phyloP scores from a whole-genome alignment of 2,329 filamentous ascomycete genomes.

The Botryotinia narcissicola region DNA sequence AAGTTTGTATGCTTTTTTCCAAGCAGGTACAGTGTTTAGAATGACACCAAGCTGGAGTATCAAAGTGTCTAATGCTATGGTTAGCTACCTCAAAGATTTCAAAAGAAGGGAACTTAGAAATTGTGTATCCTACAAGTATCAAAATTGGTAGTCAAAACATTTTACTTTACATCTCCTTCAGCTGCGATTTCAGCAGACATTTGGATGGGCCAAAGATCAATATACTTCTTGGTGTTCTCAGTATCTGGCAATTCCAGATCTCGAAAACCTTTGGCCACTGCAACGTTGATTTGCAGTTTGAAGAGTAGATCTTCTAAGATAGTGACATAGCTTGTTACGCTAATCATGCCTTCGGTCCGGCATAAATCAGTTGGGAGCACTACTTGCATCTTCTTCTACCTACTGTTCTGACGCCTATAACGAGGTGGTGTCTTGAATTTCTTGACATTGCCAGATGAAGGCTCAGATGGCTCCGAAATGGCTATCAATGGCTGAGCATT shows the following conservation, averaged over 20 bases:
- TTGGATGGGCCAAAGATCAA: conserved; percentile 89
- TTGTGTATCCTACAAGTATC: conserved; percentile 67
- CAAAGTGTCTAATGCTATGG: conserved; percentile 59
- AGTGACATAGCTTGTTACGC: conserved; percentile 72
- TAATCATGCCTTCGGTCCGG: conserved; percentile 65
- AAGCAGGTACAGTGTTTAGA: conserved; percentile 74
- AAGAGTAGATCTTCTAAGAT: conserved; percentile 79
- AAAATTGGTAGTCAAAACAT: conserved; percentile 81
- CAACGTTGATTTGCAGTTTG: conserved; percentile 77
- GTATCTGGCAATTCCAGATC: conserved; percentile 67
- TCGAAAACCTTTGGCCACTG: conserved; percentile 78
- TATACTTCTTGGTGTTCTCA: conserved; percentile 66
- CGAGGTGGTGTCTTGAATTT: conserved; percentile 30
- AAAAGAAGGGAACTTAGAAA: background rate
- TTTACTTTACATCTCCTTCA: conserved; percentile 59
- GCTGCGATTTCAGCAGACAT: conserved; percentile 82
- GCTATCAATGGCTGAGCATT: conserved; percentile 55
- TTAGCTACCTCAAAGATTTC: conserved; percentile 12
- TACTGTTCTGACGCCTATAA: conserved; percentile 50
- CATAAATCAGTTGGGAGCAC: conserved; percentile 68
- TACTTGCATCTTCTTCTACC: conserved; percentile 55
- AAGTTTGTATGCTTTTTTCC: conserved; percentile 70
- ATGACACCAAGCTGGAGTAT: conserved; percentile 86
- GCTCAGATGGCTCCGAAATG: conserved; percentile 49
- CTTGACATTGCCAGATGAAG: conserved; percentile 36